Percentiles rank a stretch among this genome's conserved stretches.
Evolutionary conservation across 2,329 filamentous ascomycete genomes (phyloP).

Genomic region (Achaetomium macrosporum): DNA sequence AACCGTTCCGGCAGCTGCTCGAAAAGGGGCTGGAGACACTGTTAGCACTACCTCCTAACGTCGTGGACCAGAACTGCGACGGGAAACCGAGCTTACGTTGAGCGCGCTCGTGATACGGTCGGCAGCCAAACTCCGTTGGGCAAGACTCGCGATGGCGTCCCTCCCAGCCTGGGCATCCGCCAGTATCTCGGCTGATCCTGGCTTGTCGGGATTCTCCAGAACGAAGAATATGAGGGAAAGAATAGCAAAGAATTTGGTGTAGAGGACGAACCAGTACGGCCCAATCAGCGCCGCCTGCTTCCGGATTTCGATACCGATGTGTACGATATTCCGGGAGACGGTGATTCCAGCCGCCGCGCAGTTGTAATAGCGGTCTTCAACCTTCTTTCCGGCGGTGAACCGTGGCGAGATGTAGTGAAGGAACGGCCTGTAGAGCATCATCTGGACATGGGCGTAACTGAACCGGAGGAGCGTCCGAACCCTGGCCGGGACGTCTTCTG

Average conservation of each 20-base stretch:
- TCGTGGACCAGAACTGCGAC: neutral
- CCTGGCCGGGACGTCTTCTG: slow-evolving; percentile 27
- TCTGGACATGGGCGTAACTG: slow-evolving; percentile 76
- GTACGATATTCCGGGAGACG: slow-evolving; percentile 67
- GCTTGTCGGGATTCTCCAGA: slow-evolving; percentile 70
- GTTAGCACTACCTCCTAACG: slow-evolving; percentile 8
- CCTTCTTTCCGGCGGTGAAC: slow-evolving; percentile 46
- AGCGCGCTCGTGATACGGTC: slow-evolving; percentile 77
- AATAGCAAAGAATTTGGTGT: slow-evolving; percentile 39
- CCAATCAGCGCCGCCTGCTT: slow-evolving; percentile 69
- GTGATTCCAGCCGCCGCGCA: slow-evolving; percentile 59
- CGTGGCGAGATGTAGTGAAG: slow-evolving; percentile 73
- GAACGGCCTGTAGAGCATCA: slow-evolving; percentile 77
- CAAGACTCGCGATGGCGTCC: slow-evolving; percentile 72
- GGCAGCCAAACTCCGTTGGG: slow-evolving; percentile 80
- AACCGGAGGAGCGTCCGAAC: slow-evolving; percentile 72
- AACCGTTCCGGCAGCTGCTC: slow-evolving; percentile 73
- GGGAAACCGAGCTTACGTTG: slow-evolving; percentile 48
- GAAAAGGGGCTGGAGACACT: slow-evolving; percentile 63
- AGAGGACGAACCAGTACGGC: slow-evolving; percentile 82
- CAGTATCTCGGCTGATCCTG: slow-evolving; percentile 70
- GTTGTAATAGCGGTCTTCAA: slow-evolving; percentile 74
- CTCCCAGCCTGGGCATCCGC: slow-evolving; percentile 80
- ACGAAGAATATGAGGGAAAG: slow-evolving; percentile 75
- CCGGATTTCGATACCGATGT: slow-evolving; percentile 73